Evolutionary conservation across 2,329 filamentous ascomycete species (phyloP), one percentile per base, ranked within the genome.

Genomic region (Pseudogymnoascus sp.): DNA sequence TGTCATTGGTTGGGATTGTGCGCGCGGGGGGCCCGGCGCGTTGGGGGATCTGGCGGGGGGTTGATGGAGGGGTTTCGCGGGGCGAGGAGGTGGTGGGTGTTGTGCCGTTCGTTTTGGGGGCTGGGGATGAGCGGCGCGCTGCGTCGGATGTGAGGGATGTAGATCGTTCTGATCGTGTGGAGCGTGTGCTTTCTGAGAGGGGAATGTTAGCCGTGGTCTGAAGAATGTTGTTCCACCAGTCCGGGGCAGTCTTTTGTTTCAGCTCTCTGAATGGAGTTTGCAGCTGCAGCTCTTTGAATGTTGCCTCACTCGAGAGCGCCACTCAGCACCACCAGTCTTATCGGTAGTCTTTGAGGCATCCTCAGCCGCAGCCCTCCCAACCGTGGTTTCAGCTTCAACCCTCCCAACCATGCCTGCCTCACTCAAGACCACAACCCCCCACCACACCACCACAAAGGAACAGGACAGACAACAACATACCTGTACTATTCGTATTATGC

Each of bases 401-500:
- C 42, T 23, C 21, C 42, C 4, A 23, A 23, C 21, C 14, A 8
- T 42, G 36, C 12, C 36, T 37, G 14, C 23, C 23, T 10, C 47
- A 8, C 26, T 31, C 14, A n/a, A 31, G 7, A 18, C 26, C 26
- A 54, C 26, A 4, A 4, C 26, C 47, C 42, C n/a, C 47, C 47
- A 54, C 47, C 26, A 54, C 16, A 4, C 26, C 26, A 16, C 26
- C n/a, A 31, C 16, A 51, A 62, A 51, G 60, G 6, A 60, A 60
- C 16, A 34, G 18, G 7, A 36, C 63, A 47, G 63, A 45, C 21
- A 65, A 62, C 54, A 21, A 59, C 16, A 61, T 66, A 74, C 72
- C 72, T 71, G 71, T 73, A 21, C 66, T 39, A 61, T 54, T 66
- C 62, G 51, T 67, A 66, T 37, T 71, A 69, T 68, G 72, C 70